Conservation (phyloP, 805 yeast species). For the Suhomyces vadensis region DNA sequence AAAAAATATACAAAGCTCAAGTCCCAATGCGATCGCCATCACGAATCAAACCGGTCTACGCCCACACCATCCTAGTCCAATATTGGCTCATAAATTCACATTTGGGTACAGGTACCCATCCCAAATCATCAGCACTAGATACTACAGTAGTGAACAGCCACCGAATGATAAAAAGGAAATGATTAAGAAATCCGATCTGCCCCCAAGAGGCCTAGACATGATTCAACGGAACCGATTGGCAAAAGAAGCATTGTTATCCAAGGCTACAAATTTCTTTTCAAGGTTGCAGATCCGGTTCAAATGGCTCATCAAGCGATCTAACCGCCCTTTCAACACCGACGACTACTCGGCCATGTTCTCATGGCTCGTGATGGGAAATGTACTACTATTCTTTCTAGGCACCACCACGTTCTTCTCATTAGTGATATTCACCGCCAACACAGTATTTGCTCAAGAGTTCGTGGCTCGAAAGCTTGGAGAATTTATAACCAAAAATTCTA, state of each 20-base stretch:
- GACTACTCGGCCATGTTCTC: conserved; percentile 88
- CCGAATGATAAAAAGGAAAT: neutral
- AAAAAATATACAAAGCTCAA: neutral
- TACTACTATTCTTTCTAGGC: conserved; percentile 73
- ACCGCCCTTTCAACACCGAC: conserved; percentile 87
- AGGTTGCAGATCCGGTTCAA: conserved; percentile 45
- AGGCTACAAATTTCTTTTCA: conserved; percentile 30
- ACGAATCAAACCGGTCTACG: neutral
- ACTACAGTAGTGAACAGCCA: neutral
- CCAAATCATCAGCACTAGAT: neutral
- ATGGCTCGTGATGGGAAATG: conserved; percentile 89
- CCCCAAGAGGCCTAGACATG: conserved; percentile 7
- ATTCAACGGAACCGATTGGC: conserved; percentile 16
- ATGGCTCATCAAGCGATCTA: conserved; percentile 75
- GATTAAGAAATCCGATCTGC: neutral
- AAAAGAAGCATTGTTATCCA: conserved; percentile 25
- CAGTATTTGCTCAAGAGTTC: conserved; percentile 85
- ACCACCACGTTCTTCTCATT: conserved; percentile 92
- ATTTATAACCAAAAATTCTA: conserved; percentile 77
- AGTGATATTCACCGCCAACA: conserved; percentile 72
- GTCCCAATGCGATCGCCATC: neutral
- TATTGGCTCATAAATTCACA: neutral
- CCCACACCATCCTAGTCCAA: neutral
- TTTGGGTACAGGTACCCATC: neutral
- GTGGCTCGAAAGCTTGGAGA: conserved; percentile 83